Percentiles rank a stretch among this genome's conserved stretches.
These are phyloP conservation scores for Fraxinus xanthoxyloides DNA, from an alignment of 305 asterid species.

Conservation along the genomic window DNA sequence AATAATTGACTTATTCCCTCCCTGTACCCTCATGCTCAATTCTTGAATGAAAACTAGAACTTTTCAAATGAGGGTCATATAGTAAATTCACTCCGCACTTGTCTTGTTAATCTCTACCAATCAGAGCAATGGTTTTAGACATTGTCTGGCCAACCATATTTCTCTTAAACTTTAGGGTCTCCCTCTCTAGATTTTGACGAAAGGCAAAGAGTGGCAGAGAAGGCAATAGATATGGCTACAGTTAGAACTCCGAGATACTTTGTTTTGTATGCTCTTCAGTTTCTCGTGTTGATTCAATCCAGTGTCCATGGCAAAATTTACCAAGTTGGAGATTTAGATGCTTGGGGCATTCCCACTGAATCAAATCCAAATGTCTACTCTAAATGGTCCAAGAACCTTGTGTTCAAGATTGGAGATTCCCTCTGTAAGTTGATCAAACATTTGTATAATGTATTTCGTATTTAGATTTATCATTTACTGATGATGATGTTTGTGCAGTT, in stretches of 20 bases:
- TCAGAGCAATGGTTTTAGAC: not conserved
- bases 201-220: not conserved
- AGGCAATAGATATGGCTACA: slow-evolving; percentile 30
- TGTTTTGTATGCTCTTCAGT: slow-evolving; percentile 30
- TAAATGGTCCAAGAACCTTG: slow-evolving; percentile 60
- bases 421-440: slow-evolving; percentile 50
- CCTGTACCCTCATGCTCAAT: not conserved
- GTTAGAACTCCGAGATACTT: slow-evolving; percentile 25
- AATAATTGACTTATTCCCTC: slow-evolving; percentile 23
- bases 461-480: not conserved
- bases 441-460: not conserved
- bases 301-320: slow-evolving; percentile 38
- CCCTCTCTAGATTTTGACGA: slow-evolving; percentile 19
- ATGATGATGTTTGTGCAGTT: slow-evolving; percentile 40
- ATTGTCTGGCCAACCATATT: slow-evolving; percentile 20
- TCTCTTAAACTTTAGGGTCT: not conserved
- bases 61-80: slow-evolving; percentile 14
- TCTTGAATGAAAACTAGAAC: not conserved
- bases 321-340: slow-evolving; percentile 72
- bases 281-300: slow-evolving; percentile 34
- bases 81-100: slow-evolving; percentile 9
- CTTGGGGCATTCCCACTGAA: slow-evolving; percentile 66
- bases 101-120: slow-evolving; percentile 3
- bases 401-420: slow-evolving; percentile 65
- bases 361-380: slow-evolving; percentile 54